phyloP scores from a whole-genome alignment of 768 basidiomycete species.

The Rhodotorula graminis region DNA sequence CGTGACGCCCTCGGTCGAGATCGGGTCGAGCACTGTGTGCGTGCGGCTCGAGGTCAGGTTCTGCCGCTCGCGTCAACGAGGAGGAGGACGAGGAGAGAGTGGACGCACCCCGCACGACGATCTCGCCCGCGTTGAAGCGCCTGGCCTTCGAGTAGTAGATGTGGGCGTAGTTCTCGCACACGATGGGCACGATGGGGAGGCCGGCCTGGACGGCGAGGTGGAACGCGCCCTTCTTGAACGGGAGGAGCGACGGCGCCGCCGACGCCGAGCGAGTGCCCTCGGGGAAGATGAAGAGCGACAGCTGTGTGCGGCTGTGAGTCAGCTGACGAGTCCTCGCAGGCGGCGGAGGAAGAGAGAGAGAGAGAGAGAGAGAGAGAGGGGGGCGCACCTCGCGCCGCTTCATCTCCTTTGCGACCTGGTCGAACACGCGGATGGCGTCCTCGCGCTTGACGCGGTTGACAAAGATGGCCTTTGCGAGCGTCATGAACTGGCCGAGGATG shows the following conservation, averaged over 20 bases:
- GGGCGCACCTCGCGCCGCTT: slow-evolving; percentile 51
- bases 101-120: slow-evolving; percentile 73
- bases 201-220: slow-evolving; percentile 87
- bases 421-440: slow-evolving; percentile 67
- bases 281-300: slow-evolving; percentile 90
- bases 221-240: slow-evolving; percentile 98
- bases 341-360: too few relatives aligned
- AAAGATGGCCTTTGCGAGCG: slow-evolving; percentile 81
- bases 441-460: slow-evolving; percentile 68
- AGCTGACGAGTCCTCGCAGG: too few relatives aligned
- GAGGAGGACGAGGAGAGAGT: neutral
- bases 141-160: slow-evolving; percentile 54
- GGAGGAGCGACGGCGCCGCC: slow-evolving; percentile 63
- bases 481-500: slow-evolving; percentile 78
- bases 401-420: slow-evolving; percentile 65
- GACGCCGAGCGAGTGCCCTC: slow-evolving; percentile 84
- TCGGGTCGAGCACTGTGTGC: slow-evolving; percentile 76
- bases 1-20: slow-evolving; percentile 68
- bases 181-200: slow-evolving; percentile 84
- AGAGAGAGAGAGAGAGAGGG: neutral
- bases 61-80: neutral
- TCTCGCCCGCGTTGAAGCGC: slow-evolving; percentile 63
- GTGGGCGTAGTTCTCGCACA: slow-evolving; percentile 88
- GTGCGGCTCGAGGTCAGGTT: neutral
- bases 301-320: slow-evolving; percentile 46